Evolutionary conservation across 139 green algal species (phyloP).

Genomic region (Tetratostichococcus sp.): DNA sequence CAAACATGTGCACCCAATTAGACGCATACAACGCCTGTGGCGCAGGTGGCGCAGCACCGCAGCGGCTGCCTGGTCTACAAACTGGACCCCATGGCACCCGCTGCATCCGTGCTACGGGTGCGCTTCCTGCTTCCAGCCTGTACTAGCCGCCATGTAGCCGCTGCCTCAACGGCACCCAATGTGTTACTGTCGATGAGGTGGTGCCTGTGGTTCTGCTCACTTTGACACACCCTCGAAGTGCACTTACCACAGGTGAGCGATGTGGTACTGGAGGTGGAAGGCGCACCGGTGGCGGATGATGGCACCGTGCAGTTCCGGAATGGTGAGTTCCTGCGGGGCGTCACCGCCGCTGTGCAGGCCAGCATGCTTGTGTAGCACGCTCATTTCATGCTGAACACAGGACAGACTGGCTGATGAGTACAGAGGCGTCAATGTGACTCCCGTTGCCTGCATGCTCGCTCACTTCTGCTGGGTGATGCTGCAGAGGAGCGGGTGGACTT

Average conservation of each 20-base stretch:
- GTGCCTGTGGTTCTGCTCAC: neutral
- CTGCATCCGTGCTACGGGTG: constrained; percentile 32
- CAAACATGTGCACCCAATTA: too few relatives aligned
- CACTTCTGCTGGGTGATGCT: too few relatives aligned
- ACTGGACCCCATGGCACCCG: constrained; percentile 52
- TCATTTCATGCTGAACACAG: too few relatives aligned
- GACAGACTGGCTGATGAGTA: too few relatives aligned
- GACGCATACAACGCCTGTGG: too few relatives aligned
- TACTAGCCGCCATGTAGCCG: neutral
- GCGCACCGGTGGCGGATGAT: constrained; percentile 51
- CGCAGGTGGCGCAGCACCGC: constrained; percentile 37
- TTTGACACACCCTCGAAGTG: too few relatives aligned
- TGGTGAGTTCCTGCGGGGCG: too few relatives aligned
- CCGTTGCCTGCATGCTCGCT: too few relatives aligned
- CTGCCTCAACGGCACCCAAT: too few relatives aligned
- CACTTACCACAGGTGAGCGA: constrained; percentile 48
- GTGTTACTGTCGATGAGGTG: neutral
- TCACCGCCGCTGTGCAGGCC: too few relatives aligned
- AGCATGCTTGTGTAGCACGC: too few relatives aligned
- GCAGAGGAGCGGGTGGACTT: constrained; percentile 66
- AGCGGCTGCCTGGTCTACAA: constrained; percentile 64
- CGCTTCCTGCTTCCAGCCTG: neutral
- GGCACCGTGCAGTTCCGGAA: constrained; percentile 58
- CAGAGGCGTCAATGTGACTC: too few relatives aligned
- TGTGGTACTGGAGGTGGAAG: constrained; percentile 57